Evolutionary conservation across 2,329 filamentous ascomycete genomes (phyloP), one percentile per base, ranked within the genome.

Genomic region (Xylaria sp.): DNA sequence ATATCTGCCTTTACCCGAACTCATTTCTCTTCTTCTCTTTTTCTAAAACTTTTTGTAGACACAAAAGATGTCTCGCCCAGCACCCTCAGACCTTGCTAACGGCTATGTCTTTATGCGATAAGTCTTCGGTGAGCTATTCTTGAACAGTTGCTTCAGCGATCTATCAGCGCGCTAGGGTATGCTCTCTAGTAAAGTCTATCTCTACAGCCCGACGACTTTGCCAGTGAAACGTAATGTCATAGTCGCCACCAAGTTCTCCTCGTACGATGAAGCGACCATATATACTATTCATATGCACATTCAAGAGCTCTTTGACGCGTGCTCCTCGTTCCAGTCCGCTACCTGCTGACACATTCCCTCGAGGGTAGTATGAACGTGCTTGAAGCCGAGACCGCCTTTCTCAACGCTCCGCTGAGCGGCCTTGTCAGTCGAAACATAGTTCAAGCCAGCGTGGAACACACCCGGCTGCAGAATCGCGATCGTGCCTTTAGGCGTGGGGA

Each of bases 341-440:
- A 85, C 64, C 72, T 82, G 78, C 73, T 80, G 78, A 61, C 80
- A 81, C 28, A 84, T 73, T 0, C 82, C 83, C 71, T 85, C 81
- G 25, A 85, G 67, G 4, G 80, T 81, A 12, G 75, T 81, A 55
- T 77, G 81, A 8, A 77, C 76, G 2, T 76, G 78, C 57, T 63
- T 65, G 59, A 85, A 85, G 12, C 82, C 84, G 34, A 86, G 70
- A 0, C 83, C 83, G 0, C 83, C 83, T 9, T 83, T 78, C 39
- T 77, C 78, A 1, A 81, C 77, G 5, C 74, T 71, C 70, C 72
- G 80, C 70, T 78, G 76, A 6, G 83, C 83, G 55, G 76, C 73
- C 12, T 72, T 72, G 65, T 84, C 82, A 46, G 81, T 80, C 4
- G 81, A 76, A 5, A 84, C 69, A 41, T 78, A 74, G 61, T 83